Evolutionary conservation across 2,329 filamentous ascomycete genomes (phyloP), one percentile per base, ranked within the genome.

Genomic region (Trichoderma aggressivum): DNA sequence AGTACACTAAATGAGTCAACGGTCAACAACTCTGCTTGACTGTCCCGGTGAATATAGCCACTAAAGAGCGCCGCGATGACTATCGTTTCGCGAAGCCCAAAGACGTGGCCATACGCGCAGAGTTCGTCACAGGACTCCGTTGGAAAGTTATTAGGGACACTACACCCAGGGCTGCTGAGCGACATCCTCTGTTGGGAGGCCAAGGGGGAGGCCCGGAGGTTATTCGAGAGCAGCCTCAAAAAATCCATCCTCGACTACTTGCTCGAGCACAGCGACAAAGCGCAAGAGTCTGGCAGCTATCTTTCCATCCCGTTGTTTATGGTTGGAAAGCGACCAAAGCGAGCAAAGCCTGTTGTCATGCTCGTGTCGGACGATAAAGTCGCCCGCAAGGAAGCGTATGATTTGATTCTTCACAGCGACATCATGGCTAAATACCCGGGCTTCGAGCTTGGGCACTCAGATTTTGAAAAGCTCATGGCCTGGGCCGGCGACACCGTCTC

Each of bases 181-280:
- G 43, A 50, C 43, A 50, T 50, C n/a, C 43, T 68, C 14, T 60
- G 55, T n/a, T 68, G 56, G 65, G 55, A 68, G n/a, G 26, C 65
- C 24, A 24, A 60, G 24, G 65, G 53, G 14, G 53, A 60, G 43
- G 55, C 18, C 5, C 55, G 26, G 11, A 30, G 55, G 18, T 16
- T 60, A 14, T 68, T 60, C 43, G 36, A 68, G 39, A 24, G 28
- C n/a, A 26, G 24, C 39, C 36, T 68, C 7, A 68, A 68, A 60
- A 50, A 50, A 0, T 18, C 36, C 18, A 60, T 68, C 3, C 55
- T 47, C 18, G 11, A 60, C 14, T 59, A 47, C 36, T n/a, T 60
- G 53, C 26, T 21, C 4, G 11, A 50, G 10, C 34, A 60, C 39
- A 68, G 55, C 43, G 43, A 50, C 43, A 50, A 50, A n/a, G 43